Percentiles rank a stretch among this genome's conserved stretches.
These are phyloP conservation scores for Hordeum marinum DNA, from an alignment of 176 grass and related monocot species.

Conservation along the genomic window DNA sequence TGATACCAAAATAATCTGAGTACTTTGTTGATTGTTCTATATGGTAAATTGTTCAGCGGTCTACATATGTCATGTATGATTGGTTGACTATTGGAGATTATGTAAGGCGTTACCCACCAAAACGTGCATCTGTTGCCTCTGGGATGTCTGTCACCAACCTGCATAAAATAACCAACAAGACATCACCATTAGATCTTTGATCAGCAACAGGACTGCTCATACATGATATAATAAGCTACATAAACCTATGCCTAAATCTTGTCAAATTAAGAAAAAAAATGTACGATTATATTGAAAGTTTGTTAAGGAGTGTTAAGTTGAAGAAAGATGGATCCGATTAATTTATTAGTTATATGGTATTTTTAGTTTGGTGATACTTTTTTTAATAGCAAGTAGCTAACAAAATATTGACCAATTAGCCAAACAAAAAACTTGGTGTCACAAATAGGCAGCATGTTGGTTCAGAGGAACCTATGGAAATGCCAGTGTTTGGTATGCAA, in stretches of 20 bases:
- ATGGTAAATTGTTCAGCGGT: background rate
- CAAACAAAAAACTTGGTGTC: background rate
- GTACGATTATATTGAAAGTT: background rate
- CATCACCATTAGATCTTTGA: slow-evolving; percentile 26
- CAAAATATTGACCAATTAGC: background rate
- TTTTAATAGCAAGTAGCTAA: background rate
- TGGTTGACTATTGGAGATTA: slow-evolving; percentile 19
- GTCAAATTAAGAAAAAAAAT: background rate
- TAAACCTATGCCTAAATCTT: background rate
- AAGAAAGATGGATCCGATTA: background rate
- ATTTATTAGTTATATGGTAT: background rate
- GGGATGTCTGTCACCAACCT: slow-evolving; percentile 94
- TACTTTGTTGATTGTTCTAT: background rate
- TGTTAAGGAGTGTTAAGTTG: background rate
- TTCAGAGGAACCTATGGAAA: background rate
- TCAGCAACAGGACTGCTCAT: slow-evolving; percentile 4
- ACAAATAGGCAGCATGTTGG: background rate
- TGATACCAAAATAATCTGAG: background rate
- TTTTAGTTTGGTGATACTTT: slow-evolving; percentile 5
- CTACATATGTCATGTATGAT: slow-evolving; percentile 19
- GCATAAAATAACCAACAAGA: slow-evolving; percentile 29
- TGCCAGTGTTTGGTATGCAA: background rate
- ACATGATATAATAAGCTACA: slow-evolving; percentile 6
- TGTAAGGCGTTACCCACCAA: slow-evolving; percentile 61
- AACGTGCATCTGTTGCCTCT: slow-evolving; percentile 63